These are phyloP conservation scores for Trichoderma atroviride DNA, from an alignment of 2,329 filamentous ascomycete genomes.

Conservation along the genomic window DNA sequence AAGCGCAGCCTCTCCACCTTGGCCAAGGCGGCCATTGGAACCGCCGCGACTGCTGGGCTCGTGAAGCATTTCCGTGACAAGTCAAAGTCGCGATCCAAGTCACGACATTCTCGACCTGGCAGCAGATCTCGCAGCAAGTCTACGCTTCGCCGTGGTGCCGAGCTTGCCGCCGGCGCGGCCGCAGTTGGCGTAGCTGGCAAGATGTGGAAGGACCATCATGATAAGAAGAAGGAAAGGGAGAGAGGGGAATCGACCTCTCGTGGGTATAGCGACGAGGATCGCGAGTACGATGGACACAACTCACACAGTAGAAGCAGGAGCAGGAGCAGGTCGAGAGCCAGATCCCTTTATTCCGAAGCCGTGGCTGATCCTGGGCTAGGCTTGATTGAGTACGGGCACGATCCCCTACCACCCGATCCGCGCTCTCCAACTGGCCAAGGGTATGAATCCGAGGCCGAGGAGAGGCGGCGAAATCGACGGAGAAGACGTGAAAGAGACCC, in stretches of 20 bases:
- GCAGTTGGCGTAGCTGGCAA: slow-evolving; percentile 64
- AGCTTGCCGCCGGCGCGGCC: slow-evolving; percentile 62
- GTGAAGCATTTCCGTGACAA: slow-evolving; percentile 60
- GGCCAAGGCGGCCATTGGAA: slow-evolving; percentile 61
- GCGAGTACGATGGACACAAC: slow-evolving; percentile 41
- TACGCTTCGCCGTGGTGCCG: slow-evolving; percentile 56
- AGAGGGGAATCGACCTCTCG: slow-evolving; percentile 34
- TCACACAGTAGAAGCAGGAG: slow-evolving; percentile 38
- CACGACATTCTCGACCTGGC: slow-evolving; percentile 28
- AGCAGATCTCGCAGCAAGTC: slow-evolving; percentile 50
- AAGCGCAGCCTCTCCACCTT: slow-evolving; percentile 51
- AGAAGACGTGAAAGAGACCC: slow-evolving; percentile 44
- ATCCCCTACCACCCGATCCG: slow-evolving; percentile 54
- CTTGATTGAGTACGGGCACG: slow-evolving; percentile 67
- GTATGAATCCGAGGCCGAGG: slow-evolving; percentile 55
- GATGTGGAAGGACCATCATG: slow-evolving; percentile 62
- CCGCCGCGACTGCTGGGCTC: slow-evolving; percentile 60
- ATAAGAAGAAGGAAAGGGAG: slow-evolving; percentile 55
- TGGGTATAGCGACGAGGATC: slow-evolving; percentile 41
- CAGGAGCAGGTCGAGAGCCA: slow-evolving; percentile 56
- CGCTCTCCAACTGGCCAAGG: slow-evolving; percentile 41
- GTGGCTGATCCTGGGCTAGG: slow-evolving; percentile 68
- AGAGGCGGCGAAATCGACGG: slow-evolving; percentile 44
- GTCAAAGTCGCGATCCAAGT: slow-evolving; percentile 46
- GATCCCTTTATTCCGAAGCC: slow-evolving; percentile 54